Base-by-base conservation (phyloP, 2,329 filamentous ascomycete species). In the Bipolaris oryzae region DNA sequence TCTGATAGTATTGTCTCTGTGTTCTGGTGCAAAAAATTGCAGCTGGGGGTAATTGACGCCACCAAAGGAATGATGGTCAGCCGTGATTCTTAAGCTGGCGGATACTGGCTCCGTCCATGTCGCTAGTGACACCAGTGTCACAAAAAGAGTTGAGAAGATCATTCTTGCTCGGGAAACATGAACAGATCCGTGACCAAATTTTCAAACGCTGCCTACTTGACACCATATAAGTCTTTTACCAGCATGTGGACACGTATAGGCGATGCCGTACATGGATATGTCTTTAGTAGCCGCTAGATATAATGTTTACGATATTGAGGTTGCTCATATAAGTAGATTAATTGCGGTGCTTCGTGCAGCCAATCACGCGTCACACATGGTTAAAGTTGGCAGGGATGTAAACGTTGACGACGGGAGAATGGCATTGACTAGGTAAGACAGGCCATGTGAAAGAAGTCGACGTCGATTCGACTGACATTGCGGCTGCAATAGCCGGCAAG, bases 321-420 rank as follows among this genome's bases (percentile, higher is more conserved):
- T 61, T 64, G 66, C 66, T 74, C 72, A 71, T 63, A 49, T 73
- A 71, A 58, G 72, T 74, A 74, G 61, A 74, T 75, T 74, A 71
- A 74, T 73, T 73, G 64, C 61, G 38, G 38, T 49, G 58, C 44
- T 38, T 34, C 42, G 31, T 45, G 48, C 35, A 56, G 55, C 73
- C 71, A 75, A 75, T 74, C 63, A 66, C 41, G 49, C 11, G 1
- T 38, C 37, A 41, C 37, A 21, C 13, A 23, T 4, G 18, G 37
- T 23, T 7, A 35, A 20, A 25, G 34, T 18, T 34, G 33, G 50
- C 47, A 45, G 43, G 50, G 35, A 16, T 41, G 28, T 37, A 41
- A 48, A 53, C 57, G 46, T 58, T 35, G 55, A 45, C 38, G n/a
- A 53, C 54, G 57, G 56, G 42, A 47, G 35, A 42, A 58, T 52